phyloP scores from a whole-genome alignment of 257 asterid genomes.

The Vinca minor region DNA sequence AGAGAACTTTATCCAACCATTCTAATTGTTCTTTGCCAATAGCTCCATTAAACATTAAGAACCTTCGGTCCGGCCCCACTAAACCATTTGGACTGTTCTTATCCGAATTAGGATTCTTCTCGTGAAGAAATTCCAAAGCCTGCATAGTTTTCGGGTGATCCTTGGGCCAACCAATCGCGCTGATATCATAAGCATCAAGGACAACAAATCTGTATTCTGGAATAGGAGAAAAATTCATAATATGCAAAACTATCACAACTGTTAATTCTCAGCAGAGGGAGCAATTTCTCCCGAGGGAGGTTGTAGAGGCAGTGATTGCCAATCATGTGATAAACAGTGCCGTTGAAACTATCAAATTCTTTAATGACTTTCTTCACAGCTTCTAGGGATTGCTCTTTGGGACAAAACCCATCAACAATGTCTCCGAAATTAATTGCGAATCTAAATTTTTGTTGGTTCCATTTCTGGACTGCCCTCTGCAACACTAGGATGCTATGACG shows the following conservation, averaged over 20 bases:
- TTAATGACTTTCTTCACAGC: constrained; percentile 42
- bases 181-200: constrained; percentile 80
- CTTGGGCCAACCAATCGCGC: constrained; percentile 81
- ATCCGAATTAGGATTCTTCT: constrained; percentile 70
- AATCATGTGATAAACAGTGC: constrained; percentile 84
- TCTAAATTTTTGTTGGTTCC: constrained; percentile 39
- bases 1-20: constrained; percentile 67
- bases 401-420: constrained; percentile 83
- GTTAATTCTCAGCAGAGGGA: constrained; percentile 58
- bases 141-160: constrained; percentile 55
- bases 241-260: constrained; percentile 43
- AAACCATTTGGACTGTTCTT: constrained; percentile 93
- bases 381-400: constrained; percentile 54
- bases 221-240: constrained; percentile 74
- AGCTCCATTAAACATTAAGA: constrained; percentile 85
- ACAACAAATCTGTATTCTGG: constrained; percentile 71
- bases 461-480: constrained; percentile 64
- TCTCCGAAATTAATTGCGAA: constrained; percentile 80
- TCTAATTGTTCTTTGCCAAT: constrained; percentile 73
- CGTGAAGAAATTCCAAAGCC: constrained; percentile 50
- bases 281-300: constrained; percentile 76
- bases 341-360: constrained; percentile 42
- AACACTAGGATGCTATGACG: constrained; percentile 65
- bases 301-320: constrained; percentile 97
- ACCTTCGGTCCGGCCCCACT: constrained; percentile 60